phyloP scores from a whole-genome alignment of 2,329 filamentous ascomycete genomes.

The Colletotrichum lupini region DNA sequence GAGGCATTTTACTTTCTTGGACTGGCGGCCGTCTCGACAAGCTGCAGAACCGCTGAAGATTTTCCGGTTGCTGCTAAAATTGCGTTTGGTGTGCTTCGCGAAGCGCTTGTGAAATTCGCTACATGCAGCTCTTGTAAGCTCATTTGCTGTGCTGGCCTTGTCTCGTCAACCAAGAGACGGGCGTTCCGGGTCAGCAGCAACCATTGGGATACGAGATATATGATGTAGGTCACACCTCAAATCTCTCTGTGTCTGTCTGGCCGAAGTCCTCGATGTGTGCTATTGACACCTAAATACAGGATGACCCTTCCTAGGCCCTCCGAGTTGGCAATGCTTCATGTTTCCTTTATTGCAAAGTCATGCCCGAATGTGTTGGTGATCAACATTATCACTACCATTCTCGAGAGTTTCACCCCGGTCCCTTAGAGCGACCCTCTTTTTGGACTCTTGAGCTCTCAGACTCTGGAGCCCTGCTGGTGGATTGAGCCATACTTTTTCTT shows the following conservation, averaged over 20 bases:
- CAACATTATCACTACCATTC: slow-evolving; percentile 23
- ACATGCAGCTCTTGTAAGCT: neutral
- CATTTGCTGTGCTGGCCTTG: neutral
- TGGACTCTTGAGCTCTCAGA: neutral
- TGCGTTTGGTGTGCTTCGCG: neutral
- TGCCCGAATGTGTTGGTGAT: slow-evolving; percentile 26
- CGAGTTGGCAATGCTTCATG: neutral
- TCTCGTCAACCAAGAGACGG: slow-evolving; percentile 5
- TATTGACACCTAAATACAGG: neutral
- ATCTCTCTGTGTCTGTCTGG: neutral
- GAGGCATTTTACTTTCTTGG: neutral
- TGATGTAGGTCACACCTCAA: neutral
- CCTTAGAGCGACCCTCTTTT: neutral
- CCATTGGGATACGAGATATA: neutral
- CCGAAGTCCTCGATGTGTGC: neutral
- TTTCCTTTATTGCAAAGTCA: slow-evolving; percentile 1
- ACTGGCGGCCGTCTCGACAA: neutral
- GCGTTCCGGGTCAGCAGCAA: neutral
- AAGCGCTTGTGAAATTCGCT: neutral
- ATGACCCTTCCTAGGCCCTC: neutral
- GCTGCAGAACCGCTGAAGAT: slow-evolving; percentile 27
- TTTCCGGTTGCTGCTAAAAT: neutral
- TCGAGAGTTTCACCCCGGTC: slow-evolving; percentile 6
- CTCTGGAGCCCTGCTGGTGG: slow-evolving; percentile 15
- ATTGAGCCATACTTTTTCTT: slow-evolving; percentile 13